Base-by-base conservation (phyloP, 2,329 filamentous ascomycete genomes). In the Aspergillus amoenus region DNA sequence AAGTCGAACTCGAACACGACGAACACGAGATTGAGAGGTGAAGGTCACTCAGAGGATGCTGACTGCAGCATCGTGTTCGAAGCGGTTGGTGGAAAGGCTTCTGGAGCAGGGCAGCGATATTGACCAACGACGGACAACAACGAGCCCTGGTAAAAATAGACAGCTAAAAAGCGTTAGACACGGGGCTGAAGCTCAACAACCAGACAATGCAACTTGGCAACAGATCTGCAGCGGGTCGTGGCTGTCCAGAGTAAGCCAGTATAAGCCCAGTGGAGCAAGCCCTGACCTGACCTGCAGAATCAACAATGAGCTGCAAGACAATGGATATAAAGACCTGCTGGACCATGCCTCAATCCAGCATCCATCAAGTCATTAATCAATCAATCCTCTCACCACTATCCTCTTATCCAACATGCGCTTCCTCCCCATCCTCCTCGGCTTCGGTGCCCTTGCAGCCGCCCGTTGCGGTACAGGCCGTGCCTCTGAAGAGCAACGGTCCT, bases 401-500 rank as follows among this genome's bases (percentile, higher is more conserved):
- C 4, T 21, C 4, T 4, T 21, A 21, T 21, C 21, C 21, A 21
- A 21, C 3, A 21, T 57, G 55, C 49, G 49, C 7, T 27, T 57
- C 32, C 44, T 53, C 17, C 40, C 55, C 15, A 13, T 50, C n/a
- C 39, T 57, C 39, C 45, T 54, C 4, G 18, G 55, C 24, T 21
- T 57, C n/a, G 18, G 37, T 4, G 39, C 45, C 13, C 44, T 54
- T 15, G 55, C 27, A 3, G 43, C 55, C 3, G 55, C 55, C 12
- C 22, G 37, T 2, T 57, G 55, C 50, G 55, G 55, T 11, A 53
- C 44, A 9, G 34, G 46, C 27, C 18, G 40, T 11, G 30, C 50
- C 6, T 53, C 50, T 3, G 50, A 45, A 6, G 18, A 34, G 18
- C 15, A 54, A 9, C 22, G 32, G 9, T 21, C 45, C 3, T 45